A percentile compares a stretch with the other conserved stretches of the same genome.
Conservation (phyloP, 768 basidiomycete species). For the Postia placenta region DNA sequence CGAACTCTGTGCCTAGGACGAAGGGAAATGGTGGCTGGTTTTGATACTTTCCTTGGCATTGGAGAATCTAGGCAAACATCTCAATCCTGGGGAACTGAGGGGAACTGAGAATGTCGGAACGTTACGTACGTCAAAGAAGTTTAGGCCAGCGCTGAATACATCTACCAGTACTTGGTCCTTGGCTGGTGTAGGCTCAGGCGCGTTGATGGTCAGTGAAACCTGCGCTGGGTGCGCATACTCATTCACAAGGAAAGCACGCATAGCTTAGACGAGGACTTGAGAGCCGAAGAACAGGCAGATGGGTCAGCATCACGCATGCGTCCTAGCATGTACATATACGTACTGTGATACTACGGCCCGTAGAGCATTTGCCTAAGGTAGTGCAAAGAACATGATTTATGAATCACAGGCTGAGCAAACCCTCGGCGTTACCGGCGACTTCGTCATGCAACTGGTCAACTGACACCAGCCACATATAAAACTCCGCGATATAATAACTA, state of each 20-base stretch:
- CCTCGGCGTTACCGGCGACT: too few species aligned
- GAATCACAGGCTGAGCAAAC: too few species aligned
- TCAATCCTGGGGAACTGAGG: not conserved
- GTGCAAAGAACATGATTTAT: too few species aligned
- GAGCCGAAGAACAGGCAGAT: too few species aligned
- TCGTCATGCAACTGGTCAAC: too few species aligned
- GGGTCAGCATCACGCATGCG: too few species aligned
- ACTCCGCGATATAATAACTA: too few species aligned
- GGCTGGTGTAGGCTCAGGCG: conserved; percentile 32
- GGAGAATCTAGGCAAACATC: conserved; percentile 52
- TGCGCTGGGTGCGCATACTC: conserved; percentile 49
- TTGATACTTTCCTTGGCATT: conserved; percentile 89
- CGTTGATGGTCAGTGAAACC: conserved; percentile 30
- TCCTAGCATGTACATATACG: too few species aligned
- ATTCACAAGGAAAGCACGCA: conserved; percentile 76
- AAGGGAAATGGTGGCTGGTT: conserved; percentile 80
- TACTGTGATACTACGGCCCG: too few species aligned
- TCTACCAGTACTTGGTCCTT: conserved; percentile 43
- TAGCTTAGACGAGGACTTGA: too few species aligned
- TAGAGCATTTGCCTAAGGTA: too few species aligned
- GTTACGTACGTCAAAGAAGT: conserved; percentile 39
- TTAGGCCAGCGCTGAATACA: conserved; percentile 44
- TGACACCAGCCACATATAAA: too few species aligned
- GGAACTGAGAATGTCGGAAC: not conserved
- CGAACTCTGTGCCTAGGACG: conserved; percentile 78